Evolutionary conservation across 495 filamentous ascomycete species (phyloP), one percentile per base, ranked within the genome.

Genomic region (Aspergillus sparsus): DNA sequence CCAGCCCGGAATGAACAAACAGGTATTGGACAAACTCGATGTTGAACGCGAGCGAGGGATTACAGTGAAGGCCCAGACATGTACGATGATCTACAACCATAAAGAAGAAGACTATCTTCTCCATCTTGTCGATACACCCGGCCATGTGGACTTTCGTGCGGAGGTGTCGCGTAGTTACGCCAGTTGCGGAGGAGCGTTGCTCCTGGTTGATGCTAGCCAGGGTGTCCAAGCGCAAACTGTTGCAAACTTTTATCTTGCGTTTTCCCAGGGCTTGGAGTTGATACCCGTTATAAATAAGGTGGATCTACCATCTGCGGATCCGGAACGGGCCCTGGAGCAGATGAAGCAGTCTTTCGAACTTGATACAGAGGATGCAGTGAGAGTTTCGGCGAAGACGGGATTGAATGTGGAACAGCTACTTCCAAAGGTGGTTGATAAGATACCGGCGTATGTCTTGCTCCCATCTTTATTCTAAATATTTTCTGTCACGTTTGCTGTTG

Each of bases 31-130:
- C 72, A 98, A 97, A 66, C 83, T 98, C 37, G 94, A 98, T 73
- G 94, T 98, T 41, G 94, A 98, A 71, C 82, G 95, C 33, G 92
- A 97, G 71, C 84, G 94, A 33, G 94, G 94, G 47, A 98, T 98
- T 68, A 98, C 94, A 3, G 94, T 98, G 71, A 98, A 98, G 78
- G 94, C 94, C 46, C 95, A 98, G 77, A 98, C 94, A 55, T 98
- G 95, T 77, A 92, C 86, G 37, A 98, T 98, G 94, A 82, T 98
- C 44, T 97, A 97, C 74, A 90, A 90, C 37, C 78, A 92, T 71
- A 79, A 90, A 18, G 91, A 89, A 3, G 80, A 88, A 55, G 94
- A 98, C 69, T 97, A 98, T 74, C 80, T 98, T 31, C 77, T 98
- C 11, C 94, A 98, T 75, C 80, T 98, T 44, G 92, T 98, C 51